These are phyloP conservation scores for Letharia columbiana DNA, from an alignment of 495 filamentous ascomycete genomes.

Conservation along the genomic window DNA sequence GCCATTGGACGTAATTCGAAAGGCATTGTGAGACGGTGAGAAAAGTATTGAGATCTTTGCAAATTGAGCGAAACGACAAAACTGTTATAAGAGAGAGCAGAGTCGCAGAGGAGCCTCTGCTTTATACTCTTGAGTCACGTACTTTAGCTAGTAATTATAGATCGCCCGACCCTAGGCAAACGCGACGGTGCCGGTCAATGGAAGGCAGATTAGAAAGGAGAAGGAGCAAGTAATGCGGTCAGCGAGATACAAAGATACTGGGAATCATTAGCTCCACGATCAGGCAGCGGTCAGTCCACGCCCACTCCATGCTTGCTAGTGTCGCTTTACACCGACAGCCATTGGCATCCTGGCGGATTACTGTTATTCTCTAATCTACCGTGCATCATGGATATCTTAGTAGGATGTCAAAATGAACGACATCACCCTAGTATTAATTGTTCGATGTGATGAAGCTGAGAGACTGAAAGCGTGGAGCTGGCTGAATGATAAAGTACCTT, in stretches of 20 bases:
- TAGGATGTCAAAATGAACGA: neutral
- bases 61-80: neutral
- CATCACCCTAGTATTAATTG: too few species aligned
- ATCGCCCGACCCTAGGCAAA: neutral
- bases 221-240: neutral
- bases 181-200: neutral
- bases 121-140: neutral
- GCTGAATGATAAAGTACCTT: too few species aligned
- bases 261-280: neutral
- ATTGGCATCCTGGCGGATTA: neutral
- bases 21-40: neutral
- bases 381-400: neutral
- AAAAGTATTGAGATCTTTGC: neutral
- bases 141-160: neutral
- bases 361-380: neutral
- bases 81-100: neutral
- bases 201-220: neutral
- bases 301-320: neutral
- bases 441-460: neutral
- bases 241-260: neutral
- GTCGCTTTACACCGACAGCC: neutral
- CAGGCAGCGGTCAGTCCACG: neutral
- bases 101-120: neutral
- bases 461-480: too few species aligned
- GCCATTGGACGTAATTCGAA: constrained; percentile 6